Conservation (phyloP, 192 early-diverging fungal genomes). For the Cladochytrium replicatum region DNA sequence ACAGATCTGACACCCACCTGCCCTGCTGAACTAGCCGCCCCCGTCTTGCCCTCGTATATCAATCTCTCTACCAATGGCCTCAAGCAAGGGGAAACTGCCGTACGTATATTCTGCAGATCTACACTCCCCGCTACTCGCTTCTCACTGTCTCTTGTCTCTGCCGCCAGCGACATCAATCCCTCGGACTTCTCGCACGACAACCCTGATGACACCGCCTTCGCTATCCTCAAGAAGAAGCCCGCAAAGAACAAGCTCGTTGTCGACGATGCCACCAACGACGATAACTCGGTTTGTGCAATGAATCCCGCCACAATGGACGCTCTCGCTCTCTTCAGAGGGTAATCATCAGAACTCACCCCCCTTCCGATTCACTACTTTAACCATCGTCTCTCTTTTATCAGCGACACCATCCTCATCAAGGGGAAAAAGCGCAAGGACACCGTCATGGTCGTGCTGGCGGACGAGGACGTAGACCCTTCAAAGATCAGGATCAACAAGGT, state of each 20-base stretch:
- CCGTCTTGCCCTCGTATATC: neutral
- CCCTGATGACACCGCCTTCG: slow-evolving; percentile 78
- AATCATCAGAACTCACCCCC: neutral
- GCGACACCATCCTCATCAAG: slow-evolving; percentile 89
- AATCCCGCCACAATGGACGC: slow-evolving; percentile 87
- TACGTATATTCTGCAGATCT: slow-evolving; percentile 3
- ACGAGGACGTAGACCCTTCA: slow-evolving; percentile 83
- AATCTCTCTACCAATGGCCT: neutral
- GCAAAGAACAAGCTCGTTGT: slow-evolving; percentile 99
- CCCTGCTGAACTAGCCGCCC: too few species aligned
- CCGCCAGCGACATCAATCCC: slow-evolving; percentile 25
- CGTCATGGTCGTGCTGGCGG: slow-evolving; percentile 84
- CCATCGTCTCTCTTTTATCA: slow-evolving; percentile 3
- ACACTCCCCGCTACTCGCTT: neutral
- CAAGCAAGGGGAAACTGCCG: slow-evolving; percentile 11
- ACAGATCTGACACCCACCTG: too few species aligned
- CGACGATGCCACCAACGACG: slow-evolving; percentile 92
- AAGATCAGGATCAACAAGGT: slow-evolving; percentile 95
- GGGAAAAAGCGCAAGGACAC: slow-evolving; percentile 98
- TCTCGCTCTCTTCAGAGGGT: slow-evolving; percentile 85
- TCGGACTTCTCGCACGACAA: slow-evolving; percentile 29
- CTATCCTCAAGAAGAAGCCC: slow-evolving; percentile 89
- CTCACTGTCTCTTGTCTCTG: neutral
- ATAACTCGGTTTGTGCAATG: slow-evolving; percentile 90
- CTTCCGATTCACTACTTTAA: neutral